These are phyloP conservation scores for Podaxis pistillaris DNA, from an alignment of 768 basidiomycete genomes.

Conservation along the genomic window DNA sequence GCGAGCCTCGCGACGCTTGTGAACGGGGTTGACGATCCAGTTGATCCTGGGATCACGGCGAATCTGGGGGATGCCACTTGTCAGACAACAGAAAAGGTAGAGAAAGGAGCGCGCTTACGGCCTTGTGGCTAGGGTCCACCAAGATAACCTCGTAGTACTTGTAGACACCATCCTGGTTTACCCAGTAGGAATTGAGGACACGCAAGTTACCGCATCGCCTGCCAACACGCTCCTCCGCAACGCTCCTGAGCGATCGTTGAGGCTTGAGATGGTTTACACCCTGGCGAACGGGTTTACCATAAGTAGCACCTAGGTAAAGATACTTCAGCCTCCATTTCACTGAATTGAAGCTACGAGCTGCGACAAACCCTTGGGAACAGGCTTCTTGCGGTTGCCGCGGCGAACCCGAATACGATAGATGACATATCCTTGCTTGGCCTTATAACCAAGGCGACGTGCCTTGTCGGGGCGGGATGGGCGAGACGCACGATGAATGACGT, in stretches of 20 bases:
- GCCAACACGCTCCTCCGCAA: conserved; percentile 98
- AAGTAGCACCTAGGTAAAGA: conserved; percentile 78
- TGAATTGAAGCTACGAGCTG: conserved; percentile 18
- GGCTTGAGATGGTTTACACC: conserved; percentile 99
- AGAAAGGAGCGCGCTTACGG: conserved; percentile 51
- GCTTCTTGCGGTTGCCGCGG: conserved; percentile 99
- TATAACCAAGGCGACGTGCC: conserved; percentile 98
- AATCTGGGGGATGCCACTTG: conserved; percentile 45
- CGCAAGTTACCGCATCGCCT: conserved; percentile 94
- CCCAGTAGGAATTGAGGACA: conserved; percentile 98
- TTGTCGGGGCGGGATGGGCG: conserved; percentile 99
- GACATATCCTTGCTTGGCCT: conserved; percentile 99
- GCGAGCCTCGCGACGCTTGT: conserved; percentile 97
- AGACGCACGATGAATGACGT: conserved; percentile 97
- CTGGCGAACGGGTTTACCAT: conserved; percentile 98
- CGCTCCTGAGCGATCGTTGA: conserved; percentile 89
- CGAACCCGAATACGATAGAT: conserved; percentile 97
- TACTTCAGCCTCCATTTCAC: background rate
- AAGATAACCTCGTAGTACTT: conserved; percentile 99
- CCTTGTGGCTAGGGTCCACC: conserved; percentile 93
- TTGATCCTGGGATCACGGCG: conserved; percentile 96
- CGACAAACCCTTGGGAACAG: conserved; percentile 86
- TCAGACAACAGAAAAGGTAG: background rate
- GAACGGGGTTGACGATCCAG: conserved; percentile 98
- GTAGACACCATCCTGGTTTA: conserved; percentile 99